Conservation (phyloP, 306 rosid species). For the Mimosa pudica region DNA sequence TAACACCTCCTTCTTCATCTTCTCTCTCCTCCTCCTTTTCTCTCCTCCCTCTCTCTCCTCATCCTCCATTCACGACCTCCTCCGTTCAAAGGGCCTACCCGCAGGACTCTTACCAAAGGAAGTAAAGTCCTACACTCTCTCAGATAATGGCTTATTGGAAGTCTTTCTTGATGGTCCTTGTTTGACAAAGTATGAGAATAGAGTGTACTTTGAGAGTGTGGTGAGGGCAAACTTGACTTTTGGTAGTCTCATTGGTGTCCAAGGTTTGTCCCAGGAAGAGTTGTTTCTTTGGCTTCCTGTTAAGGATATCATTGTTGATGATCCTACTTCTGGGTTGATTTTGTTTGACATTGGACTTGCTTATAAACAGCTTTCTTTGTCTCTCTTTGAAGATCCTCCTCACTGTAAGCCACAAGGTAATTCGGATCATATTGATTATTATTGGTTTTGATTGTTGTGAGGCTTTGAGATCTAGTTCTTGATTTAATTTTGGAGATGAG, state of each 20-base stretch:
- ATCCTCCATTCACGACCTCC: constrained; percentile 71
- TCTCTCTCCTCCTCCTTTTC: constrained; percentile 25
- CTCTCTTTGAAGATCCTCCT: constrained; percentile 94
- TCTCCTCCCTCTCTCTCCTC: constrained; percentile 27
- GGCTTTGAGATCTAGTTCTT: too few species aligned
- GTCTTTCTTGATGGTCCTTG: constrained; percentile 82
- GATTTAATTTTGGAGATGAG: too few species aligned
- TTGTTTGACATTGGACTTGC: constrained; percentile 90
- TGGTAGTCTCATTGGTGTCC: constrained; percentile 80
- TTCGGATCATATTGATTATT: background rate
- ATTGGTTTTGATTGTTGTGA: too few species aligned
- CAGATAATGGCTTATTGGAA: constrained; percentile 62
- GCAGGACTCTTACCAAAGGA: constrained; percentile 82
- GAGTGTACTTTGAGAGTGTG: constrained; percentile 69
- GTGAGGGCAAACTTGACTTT: constrained; percentile 81
- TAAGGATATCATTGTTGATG: constrained; percentile 79
- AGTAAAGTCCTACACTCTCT: constrained; percentile 66
- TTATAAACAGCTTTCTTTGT: constrained; percentile 74
- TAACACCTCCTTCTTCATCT: constrained; percentile 37
- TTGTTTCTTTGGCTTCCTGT: constrained; percentile 86
- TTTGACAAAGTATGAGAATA: constrained; percentile 71
- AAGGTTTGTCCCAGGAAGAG: constrained; percentile 85
- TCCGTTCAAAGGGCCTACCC: constrained; percentile 77
- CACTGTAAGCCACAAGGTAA: constrained; percentile 69
- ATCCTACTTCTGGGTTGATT: constrained; percentile 77